A percentile compares a stretch with the other conserved stretches of the same genome.
Conservation (phyloP, 495 filamentous ascomycete species). For the Corynascus novoguineensis region DNA sequence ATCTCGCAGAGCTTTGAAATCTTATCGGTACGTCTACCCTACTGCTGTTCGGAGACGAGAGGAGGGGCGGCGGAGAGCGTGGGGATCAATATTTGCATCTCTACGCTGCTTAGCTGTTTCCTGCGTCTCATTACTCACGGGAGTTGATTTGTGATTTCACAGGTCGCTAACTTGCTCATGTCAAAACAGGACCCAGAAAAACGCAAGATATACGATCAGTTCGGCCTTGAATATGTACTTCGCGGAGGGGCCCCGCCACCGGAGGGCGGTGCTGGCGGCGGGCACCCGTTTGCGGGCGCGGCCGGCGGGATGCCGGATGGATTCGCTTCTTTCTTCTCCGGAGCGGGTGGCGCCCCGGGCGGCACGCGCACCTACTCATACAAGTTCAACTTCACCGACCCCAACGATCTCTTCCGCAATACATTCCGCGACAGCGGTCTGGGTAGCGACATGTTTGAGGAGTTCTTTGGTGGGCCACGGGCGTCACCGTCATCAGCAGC, state of each 20-base stretch:
- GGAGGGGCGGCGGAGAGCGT: too few relatives aligned
- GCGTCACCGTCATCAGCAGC: conserved; percentile 18
- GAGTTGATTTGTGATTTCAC: too few relatives aligned
- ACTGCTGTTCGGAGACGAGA: too few relatives aligned
- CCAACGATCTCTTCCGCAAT: conserved; percentile 76
- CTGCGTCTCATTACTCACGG: too few relatives aligned
- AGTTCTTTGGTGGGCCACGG: conserved; percentile 30
- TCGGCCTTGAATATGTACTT: conserved; percentile 85
- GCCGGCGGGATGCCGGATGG: conserved; percentile 34
- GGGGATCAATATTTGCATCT: too few relatives aligned
- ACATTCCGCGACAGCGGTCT: conserved; percentile 59
- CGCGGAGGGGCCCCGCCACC: conserved; percentile 74
- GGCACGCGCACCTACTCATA: conserved; percentile 57
- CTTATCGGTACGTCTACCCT: too few relatives aligned
- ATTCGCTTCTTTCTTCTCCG: conserved; percentile 25
- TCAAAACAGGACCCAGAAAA: conserved; percentile 98
- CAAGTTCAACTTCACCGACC: conserved; percentile 74
- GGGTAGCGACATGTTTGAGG: conserved; percentile 41
- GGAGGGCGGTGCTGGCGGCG: conserved; percentile 42
- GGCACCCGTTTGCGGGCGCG: conserved; percentile 45
- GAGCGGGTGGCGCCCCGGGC: conserved; percentile 28
- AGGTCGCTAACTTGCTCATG: conserved; percentile 51
- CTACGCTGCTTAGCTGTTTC: too few relatives aligned
- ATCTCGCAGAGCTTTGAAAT: conserved; percentile 25
- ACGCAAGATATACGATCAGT: conserved; percentile 92